These are phyloP conservation scores for Fraxinus americana DNA, from an alignment of 257 asterid genomes.

Conservation along the genomic window DNA sequence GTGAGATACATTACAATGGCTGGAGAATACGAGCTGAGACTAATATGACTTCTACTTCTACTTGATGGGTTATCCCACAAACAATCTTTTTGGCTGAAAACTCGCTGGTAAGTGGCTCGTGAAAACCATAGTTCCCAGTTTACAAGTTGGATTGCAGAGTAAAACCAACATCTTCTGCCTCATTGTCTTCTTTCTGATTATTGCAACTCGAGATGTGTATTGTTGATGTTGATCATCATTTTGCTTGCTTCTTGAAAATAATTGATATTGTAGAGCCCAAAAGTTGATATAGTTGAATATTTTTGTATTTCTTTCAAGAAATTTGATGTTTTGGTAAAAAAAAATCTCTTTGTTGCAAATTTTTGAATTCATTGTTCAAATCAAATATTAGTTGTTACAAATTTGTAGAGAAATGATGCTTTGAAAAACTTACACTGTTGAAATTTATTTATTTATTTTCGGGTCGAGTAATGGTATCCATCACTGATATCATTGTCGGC, in stretches of 20 bases:
- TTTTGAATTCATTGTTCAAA: background rate
- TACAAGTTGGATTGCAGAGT: background rate
- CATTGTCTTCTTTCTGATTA: background rate
- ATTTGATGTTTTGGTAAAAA: background rate
- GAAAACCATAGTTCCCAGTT: background rate
- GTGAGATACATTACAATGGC: slow-evolving; percentile 91
- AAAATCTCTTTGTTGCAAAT: background rate
- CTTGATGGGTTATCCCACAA: background rate
- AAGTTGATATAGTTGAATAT: background rate
- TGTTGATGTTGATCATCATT: background rate
- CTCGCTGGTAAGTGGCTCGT: background rate
- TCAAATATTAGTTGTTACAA: background rate
- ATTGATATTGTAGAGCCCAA: slow-evolving; percentile 1
- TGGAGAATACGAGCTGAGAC: slow-evolving; percentile 86
- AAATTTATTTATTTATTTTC: background rate
- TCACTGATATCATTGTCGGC: too few relatives aligned
- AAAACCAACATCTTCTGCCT: background rate
- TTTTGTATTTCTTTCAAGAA: background rate
- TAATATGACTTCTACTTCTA: slow-evolving; percentile 36
- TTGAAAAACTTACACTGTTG: background rate
- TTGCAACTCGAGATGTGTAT: background rate
- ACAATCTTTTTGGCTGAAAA: background rate
- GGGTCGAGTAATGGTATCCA: background rate
- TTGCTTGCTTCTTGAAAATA: background rate
- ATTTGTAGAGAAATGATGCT: background rate